phyloP scores from a whole-genome alignment of 331 rosid genomes.

The Cydonia oblonga region DNA sequence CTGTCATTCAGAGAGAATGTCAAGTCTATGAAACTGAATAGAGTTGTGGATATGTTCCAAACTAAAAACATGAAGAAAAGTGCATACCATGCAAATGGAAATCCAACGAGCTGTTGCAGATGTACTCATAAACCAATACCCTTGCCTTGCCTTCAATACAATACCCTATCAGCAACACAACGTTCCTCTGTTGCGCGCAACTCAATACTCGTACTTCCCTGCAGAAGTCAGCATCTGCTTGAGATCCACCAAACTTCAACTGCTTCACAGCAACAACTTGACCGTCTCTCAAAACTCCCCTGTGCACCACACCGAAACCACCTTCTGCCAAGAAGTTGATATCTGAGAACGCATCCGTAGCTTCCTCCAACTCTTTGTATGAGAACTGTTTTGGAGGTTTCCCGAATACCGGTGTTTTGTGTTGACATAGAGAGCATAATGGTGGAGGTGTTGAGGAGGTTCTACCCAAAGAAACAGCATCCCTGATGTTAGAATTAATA shows the following conservation, averaged over 20 bases:
- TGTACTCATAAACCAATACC: slow-evolving; percentile 36
- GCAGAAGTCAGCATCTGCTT: slow-evolving; percentile 82
- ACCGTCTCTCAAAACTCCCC: slow-evolving; percentile 65
- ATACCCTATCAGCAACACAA: slow-evolving; percentile 77
- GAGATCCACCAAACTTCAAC: slow-evolving; percentile 64
- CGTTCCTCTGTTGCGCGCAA: slow-evolving; percentile 95
- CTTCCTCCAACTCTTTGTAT: slow-evolving; percentile 60
- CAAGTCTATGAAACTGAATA: not conserved
- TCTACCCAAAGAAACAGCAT: slow-evolving; percentile 64
- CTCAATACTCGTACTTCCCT: slow-evolving; percentile 84
- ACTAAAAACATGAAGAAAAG: not conserved
- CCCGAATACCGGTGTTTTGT: slow-evolving; percentile 79
- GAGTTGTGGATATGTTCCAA: not conserved
- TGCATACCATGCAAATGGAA: slow-evolving; percentile 31
- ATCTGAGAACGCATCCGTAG: slow-evolving; percentile 65
- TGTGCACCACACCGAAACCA: slow-evolving; percentile 81
- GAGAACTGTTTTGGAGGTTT: slow-evolving; percentile 86
- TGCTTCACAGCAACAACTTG: slow-evolving; percentile 91
- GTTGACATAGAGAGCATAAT: slow-evolving; percentile 76
- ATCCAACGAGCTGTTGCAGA: slow-evolving; percentile 37
- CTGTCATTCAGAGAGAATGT: slow-evolving; percentile 27
- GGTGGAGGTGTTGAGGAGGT: slow-evolving; percentile 71
- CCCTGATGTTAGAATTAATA: slow-evolving; percentile 34
- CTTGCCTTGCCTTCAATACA: slow-evolving; percentile 50
- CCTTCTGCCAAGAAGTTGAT: slow-evolving; percentile 65